These are phyloP conservation scores for Oryza brachyantha DNA, from an alignment of 176 grass and related monocot genomes.

Conservation along the genomic window DNA sequence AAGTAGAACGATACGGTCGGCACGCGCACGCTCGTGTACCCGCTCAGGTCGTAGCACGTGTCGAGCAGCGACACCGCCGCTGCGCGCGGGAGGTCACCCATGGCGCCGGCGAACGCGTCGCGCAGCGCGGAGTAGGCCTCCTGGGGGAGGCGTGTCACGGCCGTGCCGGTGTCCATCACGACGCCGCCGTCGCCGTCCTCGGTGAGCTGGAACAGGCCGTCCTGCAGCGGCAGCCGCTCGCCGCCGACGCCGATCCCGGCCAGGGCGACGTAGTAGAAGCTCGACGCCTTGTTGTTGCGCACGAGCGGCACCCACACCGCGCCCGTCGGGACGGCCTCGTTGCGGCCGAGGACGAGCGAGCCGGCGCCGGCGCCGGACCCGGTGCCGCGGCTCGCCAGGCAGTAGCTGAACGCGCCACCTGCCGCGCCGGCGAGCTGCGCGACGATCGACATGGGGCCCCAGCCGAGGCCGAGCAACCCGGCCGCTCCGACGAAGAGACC, in stretches of 20 bases:
- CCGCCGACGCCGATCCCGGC: slow-evolving; percentile 70
- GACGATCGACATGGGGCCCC: slow-evolving; percentile 87
- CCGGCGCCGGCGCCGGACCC: slow-evolving; percentile 25
- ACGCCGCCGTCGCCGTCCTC: slow-evolving; percentile 73
- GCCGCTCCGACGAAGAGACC: slow-evolving; percentile 72
- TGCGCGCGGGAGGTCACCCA: slow-evolving; percentile 47
- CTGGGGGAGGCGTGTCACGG: slow-evolving; percentile 55
- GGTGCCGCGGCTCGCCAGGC: slow-evolving; percentile 60
- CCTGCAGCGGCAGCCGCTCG: slow-evolving; percentile 41
- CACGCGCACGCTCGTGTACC: slow-evolving; percentile 81
- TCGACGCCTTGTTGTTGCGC: slow-evolving; percentile 63
- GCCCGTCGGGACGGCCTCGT: slow-evolving; percentile 67
- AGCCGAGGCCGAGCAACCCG: slow-evolving; percentile 76
- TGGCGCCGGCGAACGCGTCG: slow-evolving; percentile 45
- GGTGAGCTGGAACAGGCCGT: slow-evolving; percentile 61
- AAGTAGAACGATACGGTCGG: slow-evolving; percentile 92
- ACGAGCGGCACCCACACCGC: slow-evolving; percentile 88
- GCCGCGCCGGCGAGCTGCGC: slow-evolving; percentile 67
- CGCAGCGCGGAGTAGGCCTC: slow-evolving; percentile 65
- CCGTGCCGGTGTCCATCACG: slow-evolving; percentile 96
- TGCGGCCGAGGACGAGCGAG: slow-evolving; percentile 67
- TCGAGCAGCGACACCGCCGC: slow-evolving; percentile 67
- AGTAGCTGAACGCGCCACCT: slow-evolving; percentile 91
- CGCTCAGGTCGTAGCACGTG: slow-evolving; percentile 83
- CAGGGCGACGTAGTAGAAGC: slow-evolving; percentile 92